Evolutionary conservation across 2,329 filamentous ascomycete species (phyloP).

Genomic region (Ceratocystis destructans): DNA sequence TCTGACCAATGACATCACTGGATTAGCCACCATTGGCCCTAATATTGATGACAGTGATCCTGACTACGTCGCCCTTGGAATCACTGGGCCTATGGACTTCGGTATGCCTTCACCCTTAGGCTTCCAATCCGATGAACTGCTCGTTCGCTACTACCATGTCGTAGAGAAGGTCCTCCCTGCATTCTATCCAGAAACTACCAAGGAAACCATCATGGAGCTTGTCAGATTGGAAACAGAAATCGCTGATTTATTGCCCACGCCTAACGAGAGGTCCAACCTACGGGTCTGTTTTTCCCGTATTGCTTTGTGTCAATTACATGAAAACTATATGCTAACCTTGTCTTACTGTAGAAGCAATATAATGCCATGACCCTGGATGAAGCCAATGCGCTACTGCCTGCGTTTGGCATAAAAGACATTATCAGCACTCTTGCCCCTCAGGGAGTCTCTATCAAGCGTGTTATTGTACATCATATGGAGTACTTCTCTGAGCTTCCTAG

Average conservation of each 20-base stretch:
- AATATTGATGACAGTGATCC: conserved; percentile 33
- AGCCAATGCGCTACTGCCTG: conserved; percentile 40
- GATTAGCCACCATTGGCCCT: conserved; percentile 28
- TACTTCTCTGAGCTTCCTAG: conserved; percentile 46
- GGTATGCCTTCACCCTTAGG: conserved; percentile 49
- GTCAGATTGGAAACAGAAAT: conserved; percentile 48
- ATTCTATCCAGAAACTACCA: conserved; percentile 28
- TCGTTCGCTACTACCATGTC: conserved; percentile 35
- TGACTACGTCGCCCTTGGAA: conserved; percentile 27
- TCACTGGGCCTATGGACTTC: conserved; percentile 35
- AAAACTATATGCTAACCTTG: too few species aligned
- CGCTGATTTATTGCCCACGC: conserved; percentile 40
- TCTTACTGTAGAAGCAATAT: conserved; percentile 36
- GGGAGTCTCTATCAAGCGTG: conserved; percentile 28
- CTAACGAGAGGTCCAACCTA: conserved; percentile 46
- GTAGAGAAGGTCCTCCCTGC: conserved; percentile 22
- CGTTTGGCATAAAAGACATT: conserved; percentile 41
- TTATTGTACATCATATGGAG: conserved; percentile 46
- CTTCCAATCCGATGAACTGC: conserved; percentile 38
- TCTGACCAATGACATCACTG: conserved; percentile 32
- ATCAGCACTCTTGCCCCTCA: conserved; percentile 33
- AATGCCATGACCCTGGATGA: conserved; percentile 48
- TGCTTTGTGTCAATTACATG: too few species aligned
- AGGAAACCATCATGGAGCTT: conserved; percentile 31
- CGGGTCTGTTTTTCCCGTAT: conserved; percentile 26